Base-by-base conservation (phyloP, 2,329 filamentous ascomycete species). In the Aspergillus cejpii region DNA sequence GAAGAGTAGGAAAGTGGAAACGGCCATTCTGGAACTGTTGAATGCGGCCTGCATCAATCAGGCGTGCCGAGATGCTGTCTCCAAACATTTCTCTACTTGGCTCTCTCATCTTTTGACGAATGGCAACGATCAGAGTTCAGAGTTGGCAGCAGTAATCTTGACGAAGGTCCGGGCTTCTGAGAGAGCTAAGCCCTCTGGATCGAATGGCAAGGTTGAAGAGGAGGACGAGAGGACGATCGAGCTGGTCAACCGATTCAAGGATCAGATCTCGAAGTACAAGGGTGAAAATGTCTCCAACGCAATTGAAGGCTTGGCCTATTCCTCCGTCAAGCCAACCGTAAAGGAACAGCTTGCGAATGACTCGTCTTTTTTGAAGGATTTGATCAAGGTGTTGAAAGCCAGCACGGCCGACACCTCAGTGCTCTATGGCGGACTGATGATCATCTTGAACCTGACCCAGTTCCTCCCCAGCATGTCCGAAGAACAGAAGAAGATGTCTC, bases 281-380 rank as follows among this genome's bases (percentile, higher is more conserved):
- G 63, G 62, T 56, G 66, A 64, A 47, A 80, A 79, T 41, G 82
- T 89, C 70, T 79, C 85, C 56, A 81, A 85, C 60, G 84, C 87
- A 1, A 80, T 97, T 43, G 92, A 98, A 68, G 92, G 91, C 5
- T 73, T 98, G 48, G 92, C 91, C 11, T 97, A 95, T 64, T 84
- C 89, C 3, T 94, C 91, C 7, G 76, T 97, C 28, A 87, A 88
- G 57, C 81, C 91, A 5, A 81, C 80, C 47, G 80, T 96, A 46
- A 95, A 94, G 64, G 87, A 97, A 63, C 78, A 82, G 39, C 74
- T 97, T 7, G 80, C 81, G 10, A 75, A 76, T 39, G 85, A 96
- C 60, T 63, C 72, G 3, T 66, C 72, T 6, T 81, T 97, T 38
- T 68, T 97, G 23, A 78, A 80, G 53, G 78, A 75, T 41, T 74